Base-by-base conservation (phyloP, 2,329 filamentous ascomycete species). In the Calonectria pseudoturangicola region DNA sequence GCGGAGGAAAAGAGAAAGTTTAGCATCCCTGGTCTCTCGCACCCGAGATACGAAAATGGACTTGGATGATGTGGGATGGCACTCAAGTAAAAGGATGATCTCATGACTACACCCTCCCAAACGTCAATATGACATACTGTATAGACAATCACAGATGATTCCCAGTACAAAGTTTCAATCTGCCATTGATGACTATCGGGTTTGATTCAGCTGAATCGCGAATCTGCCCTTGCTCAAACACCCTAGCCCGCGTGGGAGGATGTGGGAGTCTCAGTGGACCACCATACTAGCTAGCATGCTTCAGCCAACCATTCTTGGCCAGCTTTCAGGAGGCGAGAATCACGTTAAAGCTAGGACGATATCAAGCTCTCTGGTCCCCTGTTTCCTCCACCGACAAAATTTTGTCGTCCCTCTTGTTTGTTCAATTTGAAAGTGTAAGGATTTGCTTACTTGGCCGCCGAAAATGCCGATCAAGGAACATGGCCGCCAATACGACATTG, bases 401-500 rank as follows among this genome's bases (percentile, higher is more conserved):
- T 12, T 18, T 28, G 15, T 15, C 47, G n/a, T 33, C 54, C 18
- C 39, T 25, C 25, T 60, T 10, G 21, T 36, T 9, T 27, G 25
- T 60, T 10, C 6, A 60, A 10, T 13, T 16, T 25, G 5, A 50
- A 51, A 45, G 8, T 4, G 18, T 30, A 30, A 30, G 1, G 63
- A 28, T 54, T 27, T 47, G 30, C 16, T 58, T 30, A 3, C 13
- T 39, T n/a, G 16, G 27, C 6, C 30, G 27, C 45, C 63, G 33
- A 74, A 48, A 56, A 90, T 90, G 88, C 68, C 87, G 45, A 28
- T 72, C 13, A 88, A 87, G 73, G 82, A 88, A 18, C 89, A 91
- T 74, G 81, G 79, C 58, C 88, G 89, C 48, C 86, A 87, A 74
- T 92, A 91, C 79, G 90, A 92, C 80, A 36, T 92, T 18, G 86